phyloP scores from a whole-genome alignment of 2,329 filamentous ascomycete genomes.

The Tolypocladium sp. region DNA sequence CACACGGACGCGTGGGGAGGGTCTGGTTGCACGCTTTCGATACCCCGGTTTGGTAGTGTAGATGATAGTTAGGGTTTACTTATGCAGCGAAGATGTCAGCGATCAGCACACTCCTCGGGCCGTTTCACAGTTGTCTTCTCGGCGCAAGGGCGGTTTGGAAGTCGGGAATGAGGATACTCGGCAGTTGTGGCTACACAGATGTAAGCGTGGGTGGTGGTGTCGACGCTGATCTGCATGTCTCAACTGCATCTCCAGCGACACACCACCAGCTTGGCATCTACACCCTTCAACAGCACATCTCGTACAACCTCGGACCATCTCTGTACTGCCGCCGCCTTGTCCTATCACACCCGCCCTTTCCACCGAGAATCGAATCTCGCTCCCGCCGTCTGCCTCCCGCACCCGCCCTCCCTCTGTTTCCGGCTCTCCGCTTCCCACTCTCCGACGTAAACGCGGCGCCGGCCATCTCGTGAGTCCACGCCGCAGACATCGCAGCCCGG shows the following conservation, averaged over 20 bases:
- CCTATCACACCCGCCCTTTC: neutral
- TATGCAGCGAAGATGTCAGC: neutral
- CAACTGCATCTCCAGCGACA: neutral
- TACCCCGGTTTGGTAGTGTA: neutral
- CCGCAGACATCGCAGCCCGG: too few species aligned
- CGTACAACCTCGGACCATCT: too few species aligned
- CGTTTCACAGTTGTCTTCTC: too few species aligned
- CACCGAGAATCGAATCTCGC: too few species aligned
- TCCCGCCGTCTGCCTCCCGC: too few species aligned
- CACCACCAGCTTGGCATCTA: neutral
- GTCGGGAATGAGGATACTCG: neutral
- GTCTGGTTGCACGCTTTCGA: neutral
- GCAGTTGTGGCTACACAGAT: neutral
- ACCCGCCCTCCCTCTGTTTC: too few species aligned
- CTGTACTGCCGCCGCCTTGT: neutral
- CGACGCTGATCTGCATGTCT: neutral
- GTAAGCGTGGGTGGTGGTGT: neutral
- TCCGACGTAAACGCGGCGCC: too few species aligned
- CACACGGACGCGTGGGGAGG: neutral
- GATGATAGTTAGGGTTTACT: too few species aligned
- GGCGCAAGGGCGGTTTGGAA: neutral
- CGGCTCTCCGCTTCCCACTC: too few species aligned
- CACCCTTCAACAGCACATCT: too few species aligned
- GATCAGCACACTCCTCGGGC: neutral
- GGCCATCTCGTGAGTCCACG: too few species aligned